Conservation (phyloP, 306 rosid genomes). For the Ammopiptanthus mongolicus region DNA sequence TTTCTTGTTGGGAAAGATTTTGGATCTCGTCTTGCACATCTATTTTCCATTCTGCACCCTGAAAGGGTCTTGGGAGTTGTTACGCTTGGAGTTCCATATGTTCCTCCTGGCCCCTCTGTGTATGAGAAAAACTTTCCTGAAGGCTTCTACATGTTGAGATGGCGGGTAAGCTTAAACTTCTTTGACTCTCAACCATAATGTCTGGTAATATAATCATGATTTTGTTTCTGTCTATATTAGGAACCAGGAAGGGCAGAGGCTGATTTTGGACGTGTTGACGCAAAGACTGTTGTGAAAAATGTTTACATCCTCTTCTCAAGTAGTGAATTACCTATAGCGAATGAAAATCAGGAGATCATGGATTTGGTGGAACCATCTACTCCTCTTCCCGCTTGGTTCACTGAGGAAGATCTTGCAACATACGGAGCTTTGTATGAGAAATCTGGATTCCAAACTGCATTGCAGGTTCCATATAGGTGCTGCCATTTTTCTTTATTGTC, state of each 20-base stretch:
- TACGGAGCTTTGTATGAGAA: conserved; percentile 68
- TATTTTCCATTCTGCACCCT: conserved; percentile 52
- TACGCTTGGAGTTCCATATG: conserved; percentile 59
- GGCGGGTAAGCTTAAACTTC: conserved; percentile 39
- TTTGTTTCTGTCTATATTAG: conserved; percentile 29
- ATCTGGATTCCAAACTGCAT: conserved; percentile 67
- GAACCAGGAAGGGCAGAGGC: conserved; percentile 82
- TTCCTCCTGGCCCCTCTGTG: conserved; percentile 36
- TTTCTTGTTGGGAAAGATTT: conserved; percentile 75
- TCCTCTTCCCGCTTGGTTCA: conserved; percentile 78
- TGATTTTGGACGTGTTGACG: conserved; percentile 76
- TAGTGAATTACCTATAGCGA: conserved; percentile 70
- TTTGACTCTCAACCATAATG: not conserved
- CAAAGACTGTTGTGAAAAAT: conserved; percentile 58
- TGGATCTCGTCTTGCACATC: conserved; percentile 51
- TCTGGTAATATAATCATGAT: not conserved
- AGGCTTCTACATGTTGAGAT: conserved; percentile 79
- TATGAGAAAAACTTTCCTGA: conserved; percentile 37
- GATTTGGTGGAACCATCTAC: conserved; percentile 69
- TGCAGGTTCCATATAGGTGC: conserved; percentile 80
- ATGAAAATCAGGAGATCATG: conserved; percentile 77
- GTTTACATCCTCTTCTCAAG: conserved; percentile 74
- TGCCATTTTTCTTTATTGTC: not conserved
- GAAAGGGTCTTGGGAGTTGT: conserved; percentile 71
- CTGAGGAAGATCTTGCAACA: conserved; percentile 62